Evolutionary conservation across 2,329 filamentous ascomycete species (phyloP), one percentile per base, ranked within the genome.

Genomic region (Moelleriella libera): DNA sequence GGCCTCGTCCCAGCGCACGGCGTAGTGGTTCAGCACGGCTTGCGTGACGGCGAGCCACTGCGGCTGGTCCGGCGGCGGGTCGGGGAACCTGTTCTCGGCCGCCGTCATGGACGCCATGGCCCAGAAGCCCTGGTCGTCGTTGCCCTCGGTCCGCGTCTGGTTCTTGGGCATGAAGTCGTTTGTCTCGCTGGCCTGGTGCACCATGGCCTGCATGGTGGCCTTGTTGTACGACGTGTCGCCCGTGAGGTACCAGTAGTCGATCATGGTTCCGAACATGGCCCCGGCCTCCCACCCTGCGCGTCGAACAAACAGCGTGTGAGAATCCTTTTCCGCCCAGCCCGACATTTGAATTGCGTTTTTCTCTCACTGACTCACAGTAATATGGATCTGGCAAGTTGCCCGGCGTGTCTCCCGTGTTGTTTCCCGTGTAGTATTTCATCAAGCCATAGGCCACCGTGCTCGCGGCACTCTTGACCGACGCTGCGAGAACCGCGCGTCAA

Each of bases 41-140:
- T 88, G 83, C 1, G 76, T 82, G 47, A 92, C 72, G 5, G 80
- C 78, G n/a, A 92, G 71, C 84, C 70, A 94, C 51, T 83, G 79
- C 0, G 83, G 79, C 48, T 80, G 60, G 49, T 72, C 75, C 0
- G 68, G 52, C 0, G 76, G 72, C 5, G 83, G 82, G 55, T 88
- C 74, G 2, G 82, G 82, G 57, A 84, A 90, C 52, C 79, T 80
- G 57, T 82, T 76, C 64, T 94, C 87, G 34, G 83, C 82, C 2
- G 86, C 87, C 9, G 78, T 75, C 71, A 94, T 84, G 51, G 82
- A 84, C 1, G 86, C 78, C 68, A 90, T 74, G 11, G 76, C 84
- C 87, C 87, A 94, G 65, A 92, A 90, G 5, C 83, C 82, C 61
- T 87, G 83, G 55, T 87, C 83, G 52, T 87, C 83, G 63, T 86